Percentiles rank a stretch among this genome's conserved stretches.
Evolutionary conservation across 805 yeast genomes (phyloP).

Genomic region (Pichia nakasei): DNA sequence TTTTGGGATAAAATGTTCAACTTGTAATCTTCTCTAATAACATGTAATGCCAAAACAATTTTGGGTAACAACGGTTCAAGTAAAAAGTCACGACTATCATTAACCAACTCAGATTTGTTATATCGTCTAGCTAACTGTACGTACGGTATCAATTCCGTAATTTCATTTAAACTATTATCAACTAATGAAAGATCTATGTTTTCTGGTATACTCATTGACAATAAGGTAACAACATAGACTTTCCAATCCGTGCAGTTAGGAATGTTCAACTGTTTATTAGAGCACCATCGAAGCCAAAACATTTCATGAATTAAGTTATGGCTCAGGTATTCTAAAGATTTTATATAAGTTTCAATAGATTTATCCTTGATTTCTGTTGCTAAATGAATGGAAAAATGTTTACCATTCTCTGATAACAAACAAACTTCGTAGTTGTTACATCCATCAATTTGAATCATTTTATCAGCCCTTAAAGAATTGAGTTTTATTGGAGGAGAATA

Average conservation of each 20-base stretch:
- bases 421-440: conserved; percentile 20
- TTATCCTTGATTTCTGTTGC: conserved; percentile 36
- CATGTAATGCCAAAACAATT: conserved; percentile 59
- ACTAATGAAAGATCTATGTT: conserved; percentile 19
- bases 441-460: conserved; percentile 16
- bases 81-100: conserved; percentile 1
- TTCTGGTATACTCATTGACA: conserved; percentile 44
- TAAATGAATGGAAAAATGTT: conserved; percentile 27
- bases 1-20: conserved; percentile 40
- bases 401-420: conserved; percentile 13
- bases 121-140: conserved; percentile 14
- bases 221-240: conserved; percentile 43
- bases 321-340: conserved; percentile 42
- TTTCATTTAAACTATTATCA: conserved; percentile 13
- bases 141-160: conserved; percentile 20
- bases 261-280: conserved; percentile 36
- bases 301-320: conserved; percentile 51
- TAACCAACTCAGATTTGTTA: conserved; percentile 3
- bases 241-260: conserved; percentile 47
- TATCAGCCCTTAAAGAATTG: conserved; percentile 12
- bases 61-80: conserved; percentile 48
- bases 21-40: conserved; percentile 66
- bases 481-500: conserved; percentile 29
- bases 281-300: conserved; percentile 57
- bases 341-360: conserved; percentile 37